phyloP scores from a whole-genome alignment of 176 grass and related monocot species.

The Calamus simplicifolius region DNA sequence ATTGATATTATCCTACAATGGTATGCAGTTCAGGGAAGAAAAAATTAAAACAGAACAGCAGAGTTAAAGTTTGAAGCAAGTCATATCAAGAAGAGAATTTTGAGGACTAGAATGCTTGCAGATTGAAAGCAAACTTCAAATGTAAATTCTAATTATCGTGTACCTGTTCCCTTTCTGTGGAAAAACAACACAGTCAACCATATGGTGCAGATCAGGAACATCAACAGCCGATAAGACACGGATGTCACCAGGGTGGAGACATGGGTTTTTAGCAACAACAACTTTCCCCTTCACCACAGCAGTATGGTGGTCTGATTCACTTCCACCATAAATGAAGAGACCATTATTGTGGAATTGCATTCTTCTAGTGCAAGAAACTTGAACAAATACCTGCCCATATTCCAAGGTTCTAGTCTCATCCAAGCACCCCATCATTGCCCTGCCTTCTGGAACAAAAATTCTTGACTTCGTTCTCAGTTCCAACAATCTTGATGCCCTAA shows the following conservation, averaged over 20 bases:
- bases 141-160: neutral
- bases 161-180: constrained; percentile 76
- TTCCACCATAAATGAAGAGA: neutral
- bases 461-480: constrained; percentile 73
- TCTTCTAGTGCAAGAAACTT: constrained; percentile 29
- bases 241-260: constrained; percentile 80
- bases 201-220: constrained; percentile 58
- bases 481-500: constrained; percentile 60
- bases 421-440: constrained; percentile 86
- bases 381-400: constrained; percentile 72
- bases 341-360: constrained; percentile 1
- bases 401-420: constrained; percentile 65
- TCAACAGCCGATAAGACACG: constrained; percentile 63
- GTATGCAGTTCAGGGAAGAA: too few species aligned
- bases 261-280: constrained; percentile 84
- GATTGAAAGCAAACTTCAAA: too few species aligned
- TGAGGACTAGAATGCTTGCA: too few species aligned
- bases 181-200: constrained; percentile 94
- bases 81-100: too few species aligned
- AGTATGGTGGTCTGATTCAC: constrained; percentile 7
- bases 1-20: too few species aligned
- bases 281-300: constrained; percentile 37
- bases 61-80: too few species aligned
- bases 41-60: too few species aligned
- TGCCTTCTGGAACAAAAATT: constrained; percentile 64